Base-by-base conservation (phyloP, 139 green algal genomes). In the Chara braunii region DNA sequence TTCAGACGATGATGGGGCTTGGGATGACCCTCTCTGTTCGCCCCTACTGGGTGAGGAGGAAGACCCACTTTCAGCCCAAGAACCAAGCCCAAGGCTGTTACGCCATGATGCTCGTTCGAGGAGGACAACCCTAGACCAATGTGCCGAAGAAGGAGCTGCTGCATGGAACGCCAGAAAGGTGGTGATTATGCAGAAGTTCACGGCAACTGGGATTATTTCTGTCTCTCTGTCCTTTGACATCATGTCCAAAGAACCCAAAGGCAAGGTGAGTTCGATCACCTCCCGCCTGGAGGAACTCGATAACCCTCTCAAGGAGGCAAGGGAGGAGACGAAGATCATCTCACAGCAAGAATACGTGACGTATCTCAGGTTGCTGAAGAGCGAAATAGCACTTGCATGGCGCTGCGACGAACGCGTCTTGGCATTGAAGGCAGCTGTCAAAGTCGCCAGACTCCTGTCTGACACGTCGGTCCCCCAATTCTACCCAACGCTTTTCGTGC, bases 401-500 rank as follows among this genome's bases (percentile, higher is more conserved):
- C 18, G 40, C 18, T 18, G 18, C 18, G 40, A 48, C 40, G 18
- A 18, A 26, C 18, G 40, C 18, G 40, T 48, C 40, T 18, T 26
- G 40, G 40, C 40, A 48, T 48, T 18, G 18, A 18, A 18, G 18
- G 18, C 18, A 18, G 40, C 18, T 23, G 37, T 14, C 50, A 58
- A 79, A 44, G 70, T 77, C n/a, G 70, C 53, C 11, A 78, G 35
- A 23, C 53, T 78, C 30, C 37, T 76, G n/a, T 31, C 3, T 9
- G 65, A 72, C 32, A 63, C 29, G 7, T 61, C 28, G 2, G 55
- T 63, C 36, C 70, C 57, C 2, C n/a, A 68, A 12, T 80, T 80
- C 70, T 80, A 80, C 35, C 72, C 72, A 7, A 51, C 70, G 4
- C 31, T 80, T 18, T 77, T 73, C 50, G 62, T 80, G 18, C 70